A percentile compares a stretch with the other conserved stretches of the same genome.
phyloP scores from a whole-genome alignment of 1,284 basidiomycete genomes.

The Trichosporon coremiiforme region DNA sequence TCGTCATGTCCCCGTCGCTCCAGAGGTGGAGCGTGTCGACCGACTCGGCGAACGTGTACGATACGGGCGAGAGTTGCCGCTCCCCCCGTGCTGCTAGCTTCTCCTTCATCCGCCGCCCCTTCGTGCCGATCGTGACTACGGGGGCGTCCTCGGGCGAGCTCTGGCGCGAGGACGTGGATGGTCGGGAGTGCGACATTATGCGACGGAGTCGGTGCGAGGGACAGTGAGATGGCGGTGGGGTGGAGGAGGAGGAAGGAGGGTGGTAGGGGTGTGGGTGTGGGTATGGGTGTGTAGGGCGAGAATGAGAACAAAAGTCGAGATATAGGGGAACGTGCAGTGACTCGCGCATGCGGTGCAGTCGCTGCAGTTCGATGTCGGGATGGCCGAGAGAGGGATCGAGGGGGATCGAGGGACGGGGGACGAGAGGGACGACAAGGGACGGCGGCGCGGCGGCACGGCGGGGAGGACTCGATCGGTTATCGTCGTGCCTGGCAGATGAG shows the following conservation, averaged over 20 bases:
- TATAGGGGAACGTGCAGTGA: neutral
- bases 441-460: too few species aligned
- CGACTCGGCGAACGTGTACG: constrained; percentile 5
- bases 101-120: constrained; percentile 15
- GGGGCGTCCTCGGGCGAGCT: constrained; percentile 12
- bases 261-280: neutral
- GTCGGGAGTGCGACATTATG: neutral
- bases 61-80: constrained; percentile 4
- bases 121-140: constrained; percentile 14
- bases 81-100: constrained; percentile 11
- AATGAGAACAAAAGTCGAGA: neutral
- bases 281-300: too few species aligned
- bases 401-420: too few species aligned
- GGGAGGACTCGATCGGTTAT: neutral
- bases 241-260: neutral
- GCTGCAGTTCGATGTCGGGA: neutral
- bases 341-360: neutral
- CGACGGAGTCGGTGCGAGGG: neutral
- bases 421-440: too few species aligned
- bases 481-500: neutral
- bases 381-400: neutral
- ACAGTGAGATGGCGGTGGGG: too few species aligned
- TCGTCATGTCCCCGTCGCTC: constrained; percentile 15
- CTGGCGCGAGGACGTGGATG: constrained; percentile 14
- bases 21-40: neutral